Conservation (phyloP, 176 grass and related monocot genomes). For the Raddia distichophylla region DNA sequence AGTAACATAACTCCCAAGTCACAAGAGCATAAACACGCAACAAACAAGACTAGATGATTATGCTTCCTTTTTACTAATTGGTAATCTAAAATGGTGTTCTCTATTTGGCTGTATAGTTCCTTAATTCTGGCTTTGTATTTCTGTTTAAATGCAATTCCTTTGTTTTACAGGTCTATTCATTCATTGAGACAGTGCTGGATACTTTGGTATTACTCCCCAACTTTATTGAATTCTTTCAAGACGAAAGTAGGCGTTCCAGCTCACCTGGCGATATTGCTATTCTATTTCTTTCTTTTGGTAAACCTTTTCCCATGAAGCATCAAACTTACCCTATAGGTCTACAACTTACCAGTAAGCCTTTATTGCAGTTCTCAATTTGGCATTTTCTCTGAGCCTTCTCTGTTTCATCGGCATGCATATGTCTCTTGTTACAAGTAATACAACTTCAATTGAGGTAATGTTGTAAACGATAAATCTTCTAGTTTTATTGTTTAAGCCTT, state of each 20-base stretch:
- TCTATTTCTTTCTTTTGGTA: slow-evolving; percentile 87
- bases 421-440: slow-evolving; percentile 69
- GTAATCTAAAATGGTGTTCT: not conserved
- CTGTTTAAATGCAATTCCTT: slow-evolving; percentile 26
- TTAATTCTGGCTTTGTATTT: slow-evolving; percentile 36
- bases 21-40: not conserved
- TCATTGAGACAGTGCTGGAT: slow-evolving; percentile 69
- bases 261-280: slow-evolving; percentile 68
- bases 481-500: slow-evolving; percentile 10
- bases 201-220: slow-evolving; percentile 66
- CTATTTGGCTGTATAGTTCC: slow-evolving; percentile 21
- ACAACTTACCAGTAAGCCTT: slow-evolving; percentile 35
- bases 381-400: slow-evolving; percentile 86
- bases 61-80: slow-evolving; percentile 18
- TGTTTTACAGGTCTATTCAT: slow-evolving; percentile 68
- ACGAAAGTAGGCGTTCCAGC: slow-evolving; percentile 52
- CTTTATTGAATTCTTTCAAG: slow-evolving; percentile 74
- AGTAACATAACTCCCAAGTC: not conserved
- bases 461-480: slow-evolving; percentile 5
- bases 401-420: slow-evolving; percentile 76
- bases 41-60: not conserved
- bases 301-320: slow-evolving; percentile 26
- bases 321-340: slow-evolving; percentile 31
- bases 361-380: slow-evolving; percentile 88
- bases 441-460: slow-evolving; percentile 87